These are phyloP conservation scores for Pestalotiopsis sp. DNA, from an alignment of 2,329 filamentous ascomycete genomes.

Conservation along the genomic window DNA sequence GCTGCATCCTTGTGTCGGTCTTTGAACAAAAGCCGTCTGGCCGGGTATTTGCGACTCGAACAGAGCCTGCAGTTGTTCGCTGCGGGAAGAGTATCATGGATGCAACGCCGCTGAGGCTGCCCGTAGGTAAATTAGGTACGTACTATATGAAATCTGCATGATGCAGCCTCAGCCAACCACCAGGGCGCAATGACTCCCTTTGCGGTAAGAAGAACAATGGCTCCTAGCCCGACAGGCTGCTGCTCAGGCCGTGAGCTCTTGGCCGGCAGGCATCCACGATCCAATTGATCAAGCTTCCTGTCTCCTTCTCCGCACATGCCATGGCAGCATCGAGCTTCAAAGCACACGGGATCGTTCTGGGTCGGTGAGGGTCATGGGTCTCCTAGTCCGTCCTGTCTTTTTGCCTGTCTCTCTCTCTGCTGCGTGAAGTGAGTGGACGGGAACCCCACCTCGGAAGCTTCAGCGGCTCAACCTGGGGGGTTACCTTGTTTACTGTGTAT, in stretches of 20 bases:
- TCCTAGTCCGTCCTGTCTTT: no score
- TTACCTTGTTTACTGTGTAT: neutral
- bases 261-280: no score
- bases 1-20: neutral
- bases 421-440: neutral
- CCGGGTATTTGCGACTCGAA: neutral
- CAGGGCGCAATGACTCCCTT: neutral
- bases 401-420: no score
- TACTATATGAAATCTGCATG: neutral
- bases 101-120: neutral
- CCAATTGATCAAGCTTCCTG: no score
- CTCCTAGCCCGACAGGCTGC: neutral
- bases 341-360: no score
- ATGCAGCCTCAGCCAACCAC: neutral
- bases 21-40: neutral
- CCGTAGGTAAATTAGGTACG: neutral
- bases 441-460: slow-evolving; percentile 11
- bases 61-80: neutral
- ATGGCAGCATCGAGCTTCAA: no score
- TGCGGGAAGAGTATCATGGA: neutral
- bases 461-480: neutral
- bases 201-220: neutral
- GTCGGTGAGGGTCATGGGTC: no score
- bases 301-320: no score
- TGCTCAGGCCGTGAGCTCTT: neutral